Evolutionary conservation across 2,329 filamentous ascomycete genomes (phyloP).

Genomic region (Clathrospora elynae): DNA sequence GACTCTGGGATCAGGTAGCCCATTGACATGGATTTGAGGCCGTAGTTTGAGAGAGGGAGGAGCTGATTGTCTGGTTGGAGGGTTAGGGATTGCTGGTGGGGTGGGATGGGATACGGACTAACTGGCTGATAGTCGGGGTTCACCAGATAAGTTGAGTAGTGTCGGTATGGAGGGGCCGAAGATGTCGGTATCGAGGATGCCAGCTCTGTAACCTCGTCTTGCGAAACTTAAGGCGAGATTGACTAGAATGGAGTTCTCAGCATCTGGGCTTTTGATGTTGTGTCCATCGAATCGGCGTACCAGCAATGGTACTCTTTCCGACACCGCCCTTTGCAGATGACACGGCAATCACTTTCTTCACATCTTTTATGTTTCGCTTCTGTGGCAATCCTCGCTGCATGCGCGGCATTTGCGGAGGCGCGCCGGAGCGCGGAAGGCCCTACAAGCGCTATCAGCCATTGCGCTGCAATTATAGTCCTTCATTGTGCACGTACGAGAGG

Average conservation of each 20-base stretch:
- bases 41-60: conserved; percentile 88
- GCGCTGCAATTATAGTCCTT: background rate
- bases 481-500: conserved; percentile 66
- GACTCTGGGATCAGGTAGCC: conserved; percentile 83
- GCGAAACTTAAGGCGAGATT: conserved; percentile 90
- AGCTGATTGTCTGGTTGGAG: conserved; percentile 70
- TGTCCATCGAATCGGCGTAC: conserved; percentile 51
- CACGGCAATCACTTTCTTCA: conserved; percentile 92
- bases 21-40: conserved; percentile 98
- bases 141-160: conserved; percentile 78
- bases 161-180: conserved; percentile 96
- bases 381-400: conserved; percentile 82
- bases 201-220: conserved; percentile 76
- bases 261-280: background rate
- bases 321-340: conserved; percentile 98
- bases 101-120: conserved; percentile 40
- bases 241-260: conserved; percentile 44
- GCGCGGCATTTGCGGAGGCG: conserved; percentile 68
- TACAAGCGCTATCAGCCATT: conserved; percentile 46
- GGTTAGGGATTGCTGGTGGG: conserved; percentile 9
- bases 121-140: conserved; percentile 77
- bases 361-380: conserved; percentile 78
- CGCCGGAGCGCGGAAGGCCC: conserved; percentile 80
- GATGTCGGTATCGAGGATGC: conserved; percentile 93
- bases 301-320: conserved; percentile 91